Base-by-base conservation (phyloP, 83 land plant species). In the Larix sibirica region DNA sequence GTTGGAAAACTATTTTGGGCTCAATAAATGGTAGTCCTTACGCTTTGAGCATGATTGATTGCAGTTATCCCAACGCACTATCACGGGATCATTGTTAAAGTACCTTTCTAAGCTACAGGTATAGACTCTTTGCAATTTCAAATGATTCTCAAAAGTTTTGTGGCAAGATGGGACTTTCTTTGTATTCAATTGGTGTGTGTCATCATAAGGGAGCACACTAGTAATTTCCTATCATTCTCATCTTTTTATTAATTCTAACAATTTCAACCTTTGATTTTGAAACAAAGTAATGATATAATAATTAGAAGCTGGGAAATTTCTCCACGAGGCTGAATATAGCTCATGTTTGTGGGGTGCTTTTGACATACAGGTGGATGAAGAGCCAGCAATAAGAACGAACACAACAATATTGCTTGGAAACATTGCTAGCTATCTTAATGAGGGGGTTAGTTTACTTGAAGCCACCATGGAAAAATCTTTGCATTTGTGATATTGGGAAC, bases 51-150 rank as follows among this genome's bases (percentile, higher is more conserved):
- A 74, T 67, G 23, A 1, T 24, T 40, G 1, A 4, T 69, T 88
- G 89, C 97, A 98, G 99, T 85, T 98, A 20, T 96, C 99, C 44
- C 99, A 98, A 77, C 93, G 99, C 17, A 93, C 97, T 12, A 82
- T 98, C 2, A 89, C 98, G 28, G 96, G 93, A 47, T 91, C 99
- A 4, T 88, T 98, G 56, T 79, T 98, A 89, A 98, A 98, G 86
- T 87, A 94, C 83, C 97, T 98, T 38, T 94, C 98, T 12, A 98
- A 96, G 90, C 79, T 98, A 75, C 99, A 98, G 99, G 99, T 98
- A 79, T 28, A 20, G 18, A 31, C 44, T 4, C 33, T 31, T 75
- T 69, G 24, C 24, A 20, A 81, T 17, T 56, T 20, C 44, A 23
- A 61, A 65, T 85, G 21, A 4, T 26, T 23, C 3, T 23, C 20